Evolutionary conservation across 225 moss, liverwort and hornwort species (phyloP).

Genomic region (Physcomitrellopsis africana): DNA sequence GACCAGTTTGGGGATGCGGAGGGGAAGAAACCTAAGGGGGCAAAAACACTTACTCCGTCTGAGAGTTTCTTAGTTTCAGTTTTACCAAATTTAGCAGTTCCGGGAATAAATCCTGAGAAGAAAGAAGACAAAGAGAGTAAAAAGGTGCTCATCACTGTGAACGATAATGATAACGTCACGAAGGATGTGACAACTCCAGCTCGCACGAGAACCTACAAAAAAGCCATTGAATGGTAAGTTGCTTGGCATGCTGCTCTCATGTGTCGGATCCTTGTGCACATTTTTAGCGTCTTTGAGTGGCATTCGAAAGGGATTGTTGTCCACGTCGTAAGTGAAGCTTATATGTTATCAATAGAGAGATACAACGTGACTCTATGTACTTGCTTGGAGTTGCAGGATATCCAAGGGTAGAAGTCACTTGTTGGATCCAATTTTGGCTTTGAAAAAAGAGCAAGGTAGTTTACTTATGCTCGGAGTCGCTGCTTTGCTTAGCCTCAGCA

Average conservation of each 20-base stretch:
- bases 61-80: constrained; percentile 50
- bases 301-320: background rate
- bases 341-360: background rate
- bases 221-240: constrained; percentile 32
- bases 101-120: constrained; percentile 31
- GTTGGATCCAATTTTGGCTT: constrained; percentile 45
- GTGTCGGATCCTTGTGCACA: background rate
- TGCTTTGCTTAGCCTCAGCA: constrained; percentile 55
- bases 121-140: constrained; percentile 38
- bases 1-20: constrained; percentile 46
- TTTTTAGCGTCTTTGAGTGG: background rate
- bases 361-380: background rate
- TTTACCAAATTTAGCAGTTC: constrained; percentile 39
- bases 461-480: constrained; percentile 58
- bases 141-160: constrained; percentile 34
- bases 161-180: constrained; percentile 27
- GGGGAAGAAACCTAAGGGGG: constrained; percentile 27
- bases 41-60: constrained; percentile 34
- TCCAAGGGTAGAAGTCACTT: constrained; percentile 23
- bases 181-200: constrained; percentile 28
- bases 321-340: background rate
- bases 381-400: constrained; percentile 42
- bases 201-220: constrained; percentile 32
- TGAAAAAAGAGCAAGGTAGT: constrained; percentile 53
- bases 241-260: background rate